These are phyloP conservation scores for Paraglomus occultum DNA, from an alignment of 192 early-diverging fungal genomes.

Conservation along the genomic window DNA sequence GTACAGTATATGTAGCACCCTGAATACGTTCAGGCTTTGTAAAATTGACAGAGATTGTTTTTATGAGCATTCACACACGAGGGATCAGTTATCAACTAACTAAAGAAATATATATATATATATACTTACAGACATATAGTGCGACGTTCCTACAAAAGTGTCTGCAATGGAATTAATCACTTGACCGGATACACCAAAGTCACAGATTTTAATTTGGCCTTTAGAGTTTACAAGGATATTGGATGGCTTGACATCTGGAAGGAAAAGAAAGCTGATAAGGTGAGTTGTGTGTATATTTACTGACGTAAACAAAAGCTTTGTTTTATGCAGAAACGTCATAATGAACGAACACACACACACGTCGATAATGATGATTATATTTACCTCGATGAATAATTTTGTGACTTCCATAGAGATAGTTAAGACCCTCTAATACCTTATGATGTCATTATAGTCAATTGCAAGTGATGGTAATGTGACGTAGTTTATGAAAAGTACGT, in stretches of 20 bases:
- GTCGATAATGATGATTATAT: neutral
- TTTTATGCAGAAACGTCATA: neutral
- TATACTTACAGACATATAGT: conserved; percentile 75
- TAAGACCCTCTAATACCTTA: conserved; percentile 68
- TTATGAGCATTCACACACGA: too few relatives aligned
- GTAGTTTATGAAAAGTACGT: neutral
- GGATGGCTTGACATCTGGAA: conserved; percentile 79
- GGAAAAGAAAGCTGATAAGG: neutral
- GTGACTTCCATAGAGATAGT: conserved; percentile 85
- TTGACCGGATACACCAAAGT: conserved; percentile 92
- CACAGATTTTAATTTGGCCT: conserved; percentile 78
- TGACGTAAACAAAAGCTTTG: neutral
- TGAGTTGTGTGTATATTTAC: neutral
- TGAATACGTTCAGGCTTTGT: conserved; percentile 74
- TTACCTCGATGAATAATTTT: conserved; percentile 94
- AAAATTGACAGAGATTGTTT: neutral
- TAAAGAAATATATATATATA: neutral
- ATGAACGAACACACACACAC: neutral
- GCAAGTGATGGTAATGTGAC: too few relatives aligned
- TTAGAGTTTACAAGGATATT: conserved; percentile 81
- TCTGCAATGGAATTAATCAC: conserved; percentile 80
- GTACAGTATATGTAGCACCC: conserved; percentile 74
- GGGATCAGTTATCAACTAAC: too few relatives aligned
- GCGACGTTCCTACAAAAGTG: conserved; percentile 83
- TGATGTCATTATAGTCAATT: conserved; percentile 4